These are phyloP conservation scores for Hippophae tibetana DNA, from an alignment of 306 rosid species.

Conservation along the genomic window DNA sequence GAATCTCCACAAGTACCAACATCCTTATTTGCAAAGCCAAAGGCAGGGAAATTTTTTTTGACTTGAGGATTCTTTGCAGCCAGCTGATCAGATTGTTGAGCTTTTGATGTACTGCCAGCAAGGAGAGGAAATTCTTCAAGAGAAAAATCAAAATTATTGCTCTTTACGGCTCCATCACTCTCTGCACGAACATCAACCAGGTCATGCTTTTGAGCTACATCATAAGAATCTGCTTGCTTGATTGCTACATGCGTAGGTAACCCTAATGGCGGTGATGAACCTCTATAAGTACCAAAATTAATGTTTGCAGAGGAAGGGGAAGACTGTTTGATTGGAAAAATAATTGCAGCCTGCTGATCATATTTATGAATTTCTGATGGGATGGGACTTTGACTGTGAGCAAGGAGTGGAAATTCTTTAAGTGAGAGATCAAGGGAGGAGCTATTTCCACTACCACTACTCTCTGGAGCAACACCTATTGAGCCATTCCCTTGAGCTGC, in stretches of 20 bases:
- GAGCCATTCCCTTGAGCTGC: constrained; percentile 17
- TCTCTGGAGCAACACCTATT: constrained; percentile 14
- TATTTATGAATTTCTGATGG: constrained; percentile 12
- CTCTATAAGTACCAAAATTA: constrained; percentile 18
- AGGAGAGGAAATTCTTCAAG: constrained; percentile 38
- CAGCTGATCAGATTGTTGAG: constrained; percentile 4
- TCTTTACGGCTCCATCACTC: constrained; percentile 2
- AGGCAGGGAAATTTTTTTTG: constrained; percentile 8
- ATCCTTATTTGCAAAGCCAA: neutral
- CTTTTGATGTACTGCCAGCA: constrained; percentile 14
- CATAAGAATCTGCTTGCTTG: constrained; percentile 12
- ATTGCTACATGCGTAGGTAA: constrained; percentile 14
- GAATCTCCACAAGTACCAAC: constrained; percentile 17
- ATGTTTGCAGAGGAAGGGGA: constrained; percentile 1
- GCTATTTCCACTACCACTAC: constrained; percentile 2
- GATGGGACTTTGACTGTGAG: constrained; percentile 7
- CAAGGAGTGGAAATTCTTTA: constrained; percentile 38
- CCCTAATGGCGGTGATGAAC: constrained; percentile 4
- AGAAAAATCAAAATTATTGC: constrained; percentile 18
- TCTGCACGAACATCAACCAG: constrained; percentile 1
- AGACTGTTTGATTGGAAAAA: constrained; percentile 6
- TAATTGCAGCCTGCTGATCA: neutral
- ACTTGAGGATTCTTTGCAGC: neutral
- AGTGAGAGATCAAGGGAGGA: constrained; percentile 20
- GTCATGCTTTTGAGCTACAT: too few relatives aligned